Evolutionary conservation across 73 alveolate species (phyloP).

Genomic region (Tetrahymena borealis): DNA sequence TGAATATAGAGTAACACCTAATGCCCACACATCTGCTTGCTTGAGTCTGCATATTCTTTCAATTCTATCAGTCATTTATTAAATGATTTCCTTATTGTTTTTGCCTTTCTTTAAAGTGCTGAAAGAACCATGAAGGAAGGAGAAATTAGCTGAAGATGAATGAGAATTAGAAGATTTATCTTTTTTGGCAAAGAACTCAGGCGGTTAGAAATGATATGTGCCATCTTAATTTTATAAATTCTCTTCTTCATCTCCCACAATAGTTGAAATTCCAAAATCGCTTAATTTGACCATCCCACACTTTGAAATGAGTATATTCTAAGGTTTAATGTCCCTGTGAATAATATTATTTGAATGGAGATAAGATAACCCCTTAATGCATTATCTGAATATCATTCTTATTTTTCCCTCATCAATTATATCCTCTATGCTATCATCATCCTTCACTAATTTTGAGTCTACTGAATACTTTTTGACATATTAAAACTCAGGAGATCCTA

Average conservation of each 20-base stretch:
- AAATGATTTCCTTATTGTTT: background rate
- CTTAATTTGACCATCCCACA: background rate
- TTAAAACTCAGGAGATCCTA: too few relatives aligned
- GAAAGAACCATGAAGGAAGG: background rate
- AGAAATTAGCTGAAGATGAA: too few relatives aligned
- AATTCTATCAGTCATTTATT: background rate
- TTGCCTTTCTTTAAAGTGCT: background rate
- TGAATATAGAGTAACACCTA: constrained; percentile 78
- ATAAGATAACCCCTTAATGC: background rate
- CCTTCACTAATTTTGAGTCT: too few relatives aligned
- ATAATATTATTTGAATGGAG: background rate
- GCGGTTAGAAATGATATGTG: background rate
- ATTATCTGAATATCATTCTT: background rate
- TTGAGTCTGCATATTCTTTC: background rate
- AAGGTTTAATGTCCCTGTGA: constrained; percentile 3
- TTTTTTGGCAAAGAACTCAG: background rate
- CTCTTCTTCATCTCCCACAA: background rate
- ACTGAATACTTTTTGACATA: too few relatives aligned
- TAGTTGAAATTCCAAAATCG: constrained; percentile 4
- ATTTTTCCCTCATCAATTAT: background rate
- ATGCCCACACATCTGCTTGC: constrained; percentile 81
- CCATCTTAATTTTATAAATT: background rate
- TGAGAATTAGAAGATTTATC: background rate
- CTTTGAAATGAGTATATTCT: background rate
- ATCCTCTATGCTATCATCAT: background rate